Conservation (phyloP, 1,284 basidiomycete species). For the Ganoderma multipileum region DNA sequence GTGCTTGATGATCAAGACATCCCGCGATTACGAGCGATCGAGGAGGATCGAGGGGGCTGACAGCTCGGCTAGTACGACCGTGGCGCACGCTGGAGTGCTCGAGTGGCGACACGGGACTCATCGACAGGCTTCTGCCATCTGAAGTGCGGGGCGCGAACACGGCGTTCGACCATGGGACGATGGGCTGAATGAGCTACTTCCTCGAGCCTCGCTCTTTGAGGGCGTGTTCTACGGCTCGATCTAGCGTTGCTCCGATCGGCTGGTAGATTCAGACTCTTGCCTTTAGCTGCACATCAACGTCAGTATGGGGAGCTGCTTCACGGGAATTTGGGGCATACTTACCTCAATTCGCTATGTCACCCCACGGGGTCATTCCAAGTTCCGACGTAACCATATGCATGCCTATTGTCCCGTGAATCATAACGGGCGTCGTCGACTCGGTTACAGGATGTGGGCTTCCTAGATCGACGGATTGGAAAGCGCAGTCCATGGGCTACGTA, state of each 20-base stretch:
- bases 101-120: background rate
- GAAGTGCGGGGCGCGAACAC: background rate
- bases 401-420: background rate
- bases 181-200: constrained; percentile 14
- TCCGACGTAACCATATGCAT: background rate
- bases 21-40: background rate
- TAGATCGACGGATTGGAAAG: background rate
- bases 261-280: background rate
- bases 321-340: background rate
- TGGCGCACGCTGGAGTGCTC: background rate
- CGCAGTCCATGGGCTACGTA: no score
- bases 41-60: background rate
- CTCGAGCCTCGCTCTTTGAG: constrained; percentile 6
- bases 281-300: background rate
- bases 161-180: background rate
- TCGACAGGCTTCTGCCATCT: background rate
- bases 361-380: background rate
- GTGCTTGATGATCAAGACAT: background rate
- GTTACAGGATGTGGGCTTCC: background rate
- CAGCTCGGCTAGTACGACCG: background rate
- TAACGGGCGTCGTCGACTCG: no score
- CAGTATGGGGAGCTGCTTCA: background rate
- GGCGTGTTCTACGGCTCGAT: background rate
- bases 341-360: background rate
- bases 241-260: background rate